These are phyloP conservation scores for Bisporella sp. DNA, from an alignment of 2,329 filamentous ascomycete genomes.

Conservation along the genomic window DNA sequence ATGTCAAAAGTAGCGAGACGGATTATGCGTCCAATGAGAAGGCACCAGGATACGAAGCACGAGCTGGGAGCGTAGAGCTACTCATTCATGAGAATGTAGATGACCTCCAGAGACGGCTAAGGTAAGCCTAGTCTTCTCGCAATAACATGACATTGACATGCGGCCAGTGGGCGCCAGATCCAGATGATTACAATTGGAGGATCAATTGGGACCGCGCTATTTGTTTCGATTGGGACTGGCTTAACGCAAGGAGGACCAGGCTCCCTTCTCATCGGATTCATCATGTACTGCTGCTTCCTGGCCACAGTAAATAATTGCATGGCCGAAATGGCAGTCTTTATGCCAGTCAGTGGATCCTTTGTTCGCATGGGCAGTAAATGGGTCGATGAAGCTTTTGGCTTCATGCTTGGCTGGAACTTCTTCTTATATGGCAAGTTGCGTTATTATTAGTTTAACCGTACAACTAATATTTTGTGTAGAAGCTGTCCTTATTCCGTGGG, in stretches of 20 bases:
- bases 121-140: too few species aligned
- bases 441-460: not conserved
- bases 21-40: constrained; percentile 9
- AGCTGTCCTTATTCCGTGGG: constrained; percentile 21
- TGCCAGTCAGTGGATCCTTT: constrained; percentile 45
- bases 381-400: constrained; percentile 46
- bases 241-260: constrained; percentile 30
- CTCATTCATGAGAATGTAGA: constrained; percentile 15
- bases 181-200: constrained; percentile 43
- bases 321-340: constrained; percentile 49
- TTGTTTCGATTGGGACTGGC: constrained; percentile 37
- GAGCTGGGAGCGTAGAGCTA: constrained; percentile 2
- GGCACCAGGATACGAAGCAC: constrained; percentile 8
- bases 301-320: constrained; percentile 22
- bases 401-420: constrained; percentile 49
- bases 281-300: constrained; percentile 34
- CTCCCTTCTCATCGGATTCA: constrained; percentile 39
- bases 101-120: constrained; percentile 26
- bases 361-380: constrained; percentile 47
- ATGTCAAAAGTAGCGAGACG: constrained; percentile 10
- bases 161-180: constrained; percentile 35
- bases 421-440: constrained; percentile 47
- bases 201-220: constrained; percentile 40
- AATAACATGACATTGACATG: too few species aligned
- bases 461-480: constrained; percentile 5